These are phyloP conservation scores for Schizophyllum amplum DNA, from an alignment of 1,284 basidiomycete species.

Conservation along the genomic window DNA sequence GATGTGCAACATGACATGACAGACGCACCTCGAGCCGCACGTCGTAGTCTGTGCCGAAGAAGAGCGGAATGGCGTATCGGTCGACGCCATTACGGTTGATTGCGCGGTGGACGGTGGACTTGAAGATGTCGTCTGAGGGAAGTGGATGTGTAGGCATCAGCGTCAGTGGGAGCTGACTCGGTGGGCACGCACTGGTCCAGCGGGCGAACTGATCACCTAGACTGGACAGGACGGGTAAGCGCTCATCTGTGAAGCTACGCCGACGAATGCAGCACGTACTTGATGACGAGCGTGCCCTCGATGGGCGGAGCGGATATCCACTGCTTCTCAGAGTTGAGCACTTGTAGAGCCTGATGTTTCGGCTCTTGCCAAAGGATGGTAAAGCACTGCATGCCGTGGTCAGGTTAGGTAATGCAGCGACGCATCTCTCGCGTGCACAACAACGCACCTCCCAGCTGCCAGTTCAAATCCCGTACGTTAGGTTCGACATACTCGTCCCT, in stretches of 20 bases:
- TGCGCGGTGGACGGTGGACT: constrained; percentile 78
- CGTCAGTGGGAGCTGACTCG: background rate
- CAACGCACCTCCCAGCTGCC: background rate
- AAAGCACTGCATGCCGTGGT: constrained; percentile 51
- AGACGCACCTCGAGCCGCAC: constrained; percentile 62
- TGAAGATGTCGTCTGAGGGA: constrained; percentile 83
- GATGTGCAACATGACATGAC: background rate
- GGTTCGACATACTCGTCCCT: no score
- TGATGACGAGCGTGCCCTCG: constrained; percentile 56
- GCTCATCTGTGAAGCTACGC: background rate
- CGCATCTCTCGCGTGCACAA: background rate
- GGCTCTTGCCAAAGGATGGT: constrained; percentile 76
- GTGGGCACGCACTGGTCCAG: constrained; percentile 68
- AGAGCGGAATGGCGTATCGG: constrained; percentile 77
- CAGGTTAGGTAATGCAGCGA: constrained; percentile 1
- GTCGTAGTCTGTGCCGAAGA: constrained; percentile 76
- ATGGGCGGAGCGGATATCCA: constrained; percentile 68
- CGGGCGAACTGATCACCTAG: constrained; percentile 81
- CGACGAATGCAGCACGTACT: constrained; percentile 36
- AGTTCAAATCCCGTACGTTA: no score
- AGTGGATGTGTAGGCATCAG: background rate
- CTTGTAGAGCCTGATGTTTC: constrained; percentile 45
- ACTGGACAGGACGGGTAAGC: constrained; percentile 28
- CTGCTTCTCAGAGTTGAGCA: constrained; percentile 44
- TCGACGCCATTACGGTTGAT: constrained; percentile 64